Base-by-base conservation (phyloP, 1,139 yeast species). In the Casaregolazyma lundiana region DNA sequence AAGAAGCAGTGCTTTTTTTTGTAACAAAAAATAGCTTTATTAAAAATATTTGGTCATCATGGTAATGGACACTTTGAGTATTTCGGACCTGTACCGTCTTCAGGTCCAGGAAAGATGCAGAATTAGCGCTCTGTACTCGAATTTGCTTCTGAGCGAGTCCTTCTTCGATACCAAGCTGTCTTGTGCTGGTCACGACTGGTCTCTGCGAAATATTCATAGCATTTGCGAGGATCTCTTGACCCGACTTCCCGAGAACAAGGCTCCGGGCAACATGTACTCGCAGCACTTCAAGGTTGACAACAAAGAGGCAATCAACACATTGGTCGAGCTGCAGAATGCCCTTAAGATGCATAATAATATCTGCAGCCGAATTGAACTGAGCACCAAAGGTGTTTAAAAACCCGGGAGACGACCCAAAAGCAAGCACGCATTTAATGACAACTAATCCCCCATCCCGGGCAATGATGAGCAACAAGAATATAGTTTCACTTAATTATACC, bases 151-250 rank as follows among this genome's bases (percentile, higher is more conserved):
- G 44, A 41, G 52, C 5, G 56, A 53, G 45, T 22, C 26, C 7
- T 39, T 42, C 5, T 48, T 51, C 29, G 49, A 52, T 43, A 44
- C 43, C 40, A 46, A 50, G 43, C 39, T 53, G 32, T 44, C 53
- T 8, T 51, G 56, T 34, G 65, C 64, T 2, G 62, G 64, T 11
- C 66, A 62, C 48, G 63, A 61, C 47, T 62, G 66, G 66, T 50
- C 60, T 16, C 50, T 62, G 39, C 50, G 59, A 35, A 54, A 58
- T 50, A 60, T 62, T 37, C 62, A 58, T 48, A 44, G 60, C 18
- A 46, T 62, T 20, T 58, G 59, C 22, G 57, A 59, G 21, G 66
- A 62, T 52, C 52, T 62, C 16, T 44, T 55, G 20, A 41, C 46
- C 41, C 58, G 59, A 38, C 40, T 58, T n/a, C 64, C 65, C 16